phyloP scores from a whole-genome alignment of 495 filamentous ascomycete species.

The Penicillium subrubescens region DNA sequence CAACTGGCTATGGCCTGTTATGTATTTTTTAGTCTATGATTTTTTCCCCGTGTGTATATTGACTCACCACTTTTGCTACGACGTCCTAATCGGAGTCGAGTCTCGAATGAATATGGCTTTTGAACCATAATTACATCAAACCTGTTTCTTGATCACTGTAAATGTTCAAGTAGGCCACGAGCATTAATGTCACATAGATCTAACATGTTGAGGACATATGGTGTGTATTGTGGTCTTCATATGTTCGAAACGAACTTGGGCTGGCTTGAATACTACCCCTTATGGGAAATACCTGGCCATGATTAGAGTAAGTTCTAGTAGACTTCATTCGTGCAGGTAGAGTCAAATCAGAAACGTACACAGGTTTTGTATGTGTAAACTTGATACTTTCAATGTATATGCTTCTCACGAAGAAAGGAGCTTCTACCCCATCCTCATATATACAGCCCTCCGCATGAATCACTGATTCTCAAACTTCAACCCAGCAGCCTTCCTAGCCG shows the following conservation, averaged over 20 bases:
- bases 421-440: neutral
- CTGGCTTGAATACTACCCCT: too few relatives aligned
- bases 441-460: neutral
- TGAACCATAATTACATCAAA: slow-evolving; percentile 5
- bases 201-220: too few relatives aligned
- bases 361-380: too few relatives aligned
- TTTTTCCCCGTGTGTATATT: slow-evolving; percentile 23
- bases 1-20: slow-evolving; percentile 4
- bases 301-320: too few relatives aligned
- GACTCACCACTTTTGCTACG: slow-evolving; percentile 21
- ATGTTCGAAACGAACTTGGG: too few relatives aligned
- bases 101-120: slow-evolving; percentile 17
- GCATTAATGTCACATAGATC: too few relatives aligned
- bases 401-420: too few relatives aligned
- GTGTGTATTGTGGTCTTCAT: too few relatives aligned
- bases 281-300: too few relatives aligned
- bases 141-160: neutral
- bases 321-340: too few relatives aligned
- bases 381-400: too few relatives aligned
- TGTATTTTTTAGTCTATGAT: slow-evolving; percentile 15
- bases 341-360: too few relatives aligned
- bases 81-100: slow-evolving; percentile 15
- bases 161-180: neutral
- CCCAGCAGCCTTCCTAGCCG: slow-evolving; percentile 67
- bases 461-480: slow-evolving; percentile 65